These are phyloP conservation scores for Pyrus hybrid DNA, from an alignment of 331 rosid genomes.

Conservation along the genomic window DNA sequence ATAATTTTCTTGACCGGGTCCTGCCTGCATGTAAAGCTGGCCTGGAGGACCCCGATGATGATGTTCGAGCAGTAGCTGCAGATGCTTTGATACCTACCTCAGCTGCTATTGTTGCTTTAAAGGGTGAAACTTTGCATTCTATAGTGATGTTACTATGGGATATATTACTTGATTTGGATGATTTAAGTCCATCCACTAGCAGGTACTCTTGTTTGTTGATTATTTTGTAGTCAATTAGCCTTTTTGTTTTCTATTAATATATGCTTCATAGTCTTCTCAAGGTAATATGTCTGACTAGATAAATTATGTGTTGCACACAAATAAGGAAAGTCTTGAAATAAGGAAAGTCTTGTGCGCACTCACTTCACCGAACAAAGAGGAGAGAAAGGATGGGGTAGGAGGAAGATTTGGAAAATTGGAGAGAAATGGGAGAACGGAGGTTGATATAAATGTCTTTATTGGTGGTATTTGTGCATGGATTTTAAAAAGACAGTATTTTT, in stretches of 20 bases:
- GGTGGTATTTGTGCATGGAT: too few relatives aligned
- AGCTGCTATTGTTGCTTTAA: constrained; percentile 67
- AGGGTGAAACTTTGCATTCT: constrained; percentile 68
- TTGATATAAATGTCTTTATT: too few relatives aligned
- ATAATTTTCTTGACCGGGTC: constrained; percentile 69
- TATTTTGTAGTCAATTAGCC: background rate
- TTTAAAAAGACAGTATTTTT: too few relatives aligned
- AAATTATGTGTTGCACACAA: background rate
- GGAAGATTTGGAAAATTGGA: too few relatives aligned
- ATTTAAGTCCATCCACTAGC: constrained; percentile 98
- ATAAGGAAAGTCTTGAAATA: too few relatives aligned
- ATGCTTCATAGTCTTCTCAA: background rate
- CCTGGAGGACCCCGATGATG: constrained; percentile 95
- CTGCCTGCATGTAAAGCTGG: constrained; percentile 96
- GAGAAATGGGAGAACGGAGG: too few relatives aligned
- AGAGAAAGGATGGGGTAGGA: too few relatives aligned
- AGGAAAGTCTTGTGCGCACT: background rate
- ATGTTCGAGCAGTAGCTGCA: constrained; percentile 98
- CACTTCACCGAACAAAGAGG: background rate
- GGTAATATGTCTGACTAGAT: background rate
- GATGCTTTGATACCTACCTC: constrained; percentile 94
- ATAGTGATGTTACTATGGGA: constrained; percentile 95
- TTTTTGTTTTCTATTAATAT: background rate
- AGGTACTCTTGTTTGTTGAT: constrained; percentile 36
- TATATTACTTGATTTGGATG: constrained; percentile 94